Conservation (phyloP, 352 stramenopile genomes). For the Bremia lactucae region DNA sequence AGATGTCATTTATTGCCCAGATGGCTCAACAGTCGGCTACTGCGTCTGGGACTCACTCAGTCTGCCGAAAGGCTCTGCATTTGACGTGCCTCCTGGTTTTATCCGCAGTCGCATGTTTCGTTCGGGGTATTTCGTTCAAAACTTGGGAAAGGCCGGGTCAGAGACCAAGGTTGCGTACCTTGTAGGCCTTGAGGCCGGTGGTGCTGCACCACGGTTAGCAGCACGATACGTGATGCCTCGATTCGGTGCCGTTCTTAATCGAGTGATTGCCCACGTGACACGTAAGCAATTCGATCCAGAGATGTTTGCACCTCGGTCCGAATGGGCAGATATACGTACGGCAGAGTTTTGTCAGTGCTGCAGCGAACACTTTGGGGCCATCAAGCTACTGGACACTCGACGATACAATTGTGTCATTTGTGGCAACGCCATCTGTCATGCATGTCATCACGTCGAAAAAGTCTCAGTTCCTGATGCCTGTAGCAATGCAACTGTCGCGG, state of each 20-base stretch:
- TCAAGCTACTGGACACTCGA: slow-evolving; percentile 16
- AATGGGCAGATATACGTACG: slow-evolving; percentile 24
- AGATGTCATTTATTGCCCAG: slow-evolving; percentile 22
- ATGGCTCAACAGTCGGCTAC: slow-evolving; percentile 30
- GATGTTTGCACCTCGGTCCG: slow-evolving; percentile 17
- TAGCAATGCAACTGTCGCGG: slow-evolving; percentile 13
- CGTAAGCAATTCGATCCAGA: slow-evolving; percentile 17
- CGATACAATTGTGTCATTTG: slow-evolving; percentile 36
- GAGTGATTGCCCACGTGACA: slow-evolving; percentile 17
- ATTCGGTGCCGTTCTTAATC: slow-evolving; percentile 23
- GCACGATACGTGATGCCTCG: slow-evolving; percentile 24
- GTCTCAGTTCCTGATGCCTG: slow-evolving; percentile 26
- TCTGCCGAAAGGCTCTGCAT: slow-evolving; percentile 20
- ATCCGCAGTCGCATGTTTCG: slow-evolving; percentile 29
- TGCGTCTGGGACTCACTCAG: slow-evolving; percentile 38
- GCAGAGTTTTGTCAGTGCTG: slow-evolving; percentile 27
- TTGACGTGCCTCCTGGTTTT: slow-evolving; percentile 27
- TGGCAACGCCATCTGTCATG: slow-evolving; percentile 34
- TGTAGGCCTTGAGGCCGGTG: slow-evolving; percentile 25
- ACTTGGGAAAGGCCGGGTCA: slow-evolving; percentile 14
- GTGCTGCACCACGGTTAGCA: slow-evolving; percentile 18
- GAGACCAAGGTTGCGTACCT: slow-evolving; percentile 25
- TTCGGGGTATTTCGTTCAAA: slow-evolving; percentile 32
- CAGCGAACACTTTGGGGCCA: slow-evolving; percentile 22
- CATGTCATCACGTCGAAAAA: slow-evolving; percentile 22